Evolutionary conservation across 2,329 filamentous ascomycete species (phyloP), one percentile per base, ranked within the genome.

Genomic region (Thermoascus crustaceus): DNA sequence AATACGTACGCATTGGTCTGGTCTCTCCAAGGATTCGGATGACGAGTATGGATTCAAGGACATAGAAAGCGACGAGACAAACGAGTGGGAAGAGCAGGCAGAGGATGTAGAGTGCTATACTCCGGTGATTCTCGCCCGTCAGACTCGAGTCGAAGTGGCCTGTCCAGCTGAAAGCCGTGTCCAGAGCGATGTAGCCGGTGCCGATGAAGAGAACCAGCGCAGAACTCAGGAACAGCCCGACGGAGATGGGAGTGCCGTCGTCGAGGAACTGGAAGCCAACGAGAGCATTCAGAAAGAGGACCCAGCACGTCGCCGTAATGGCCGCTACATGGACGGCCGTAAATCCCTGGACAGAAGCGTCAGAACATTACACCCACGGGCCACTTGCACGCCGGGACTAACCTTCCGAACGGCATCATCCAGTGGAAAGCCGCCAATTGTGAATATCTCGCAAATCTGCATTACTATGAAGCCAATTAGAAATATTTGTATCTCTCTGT

Each of bases 401-500:
- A 73, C 57, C 55, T 66, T 66, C 43, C 87, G 78, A 39, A 85
- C 82, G 32, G 66, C 76, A 34, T 71, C 66, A 47, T 75, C 68
- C 13, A 95, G 66, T 2, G 89, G 87, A 52, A 98, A 89, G 19
- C 81, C 84, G 48, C 91, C 91, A 22, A 96, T 79, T 0, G 87
- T 88, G 66, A 98, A 95, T 53, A 98, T 94, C 61, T 96, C 91
- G 64, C 88, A 95, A 52, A 98, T 84, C 51, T 84, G 79, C 42
- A 96, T 79, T 39, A 96, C 64, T 38, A 94, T 82, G 60, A 86
- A 98, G 33, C 83, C 81, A 26, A 85, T 43, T 33, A 98, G 75
- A 66, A 98, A 96, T 21, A 95, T 54, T 71, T 98, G 91, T 76
- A 98, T 96, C 64, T 98, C 91, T 61, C 91, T 94, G 26, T 16